Base-by-base conservation (phyloP, 805 yeast genomes). In the Kodamaea neixiangensis region DNA sequence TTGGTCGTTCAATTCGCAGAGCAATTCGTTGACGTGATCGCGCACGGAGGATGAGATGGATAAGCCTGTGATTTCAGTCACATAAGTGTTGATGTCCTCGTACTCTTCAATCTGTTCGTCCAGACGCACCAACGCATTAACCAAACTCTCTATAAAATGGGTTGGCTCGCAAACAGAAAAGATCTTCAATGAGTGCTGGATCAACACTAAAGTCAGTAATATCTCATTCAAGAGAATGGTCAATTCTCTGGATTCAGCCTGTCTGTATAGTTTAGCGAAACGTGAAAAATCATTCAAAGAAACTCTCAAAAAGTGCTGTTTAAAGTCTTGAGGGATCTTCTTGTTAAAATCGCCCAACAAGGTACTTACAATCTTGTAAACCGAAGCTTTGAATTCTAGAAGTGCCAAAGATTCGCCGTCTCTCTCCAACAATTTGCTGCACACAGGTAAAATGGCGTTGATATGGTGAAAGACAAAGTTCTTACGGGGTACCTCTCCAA, bases 11-110 rank as follows among this genome's bases (percentile, higher is more conserved):
- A 84, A 57, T 17, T 81, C 84, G 0, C 79, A 67, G 4, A 88
- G 55, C 31, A 81, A 77, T 22, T 85, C 89, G 21, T 74, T 72
- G 0, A 85, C 70, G 0, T 87, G 77, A 45, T 83, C 86, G 48
- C 98, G 78, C 0, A 85, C 78, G 1, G 78, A 66, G 7, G 68
- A 66, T 0, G 56, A 41, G 0, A 84, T 69, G 0, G 85, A 69
- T 29, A 91, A 74, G 1, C 90, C 97, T 1, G 89, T 76, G 50
- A 88, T 91, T 33, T 82, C 86, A 2, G 91, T 80, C 5, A 89
- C 87, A 64, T 82, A 90, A 2, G 65, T 67, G 60, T 91, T 89
- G 60, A 83, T 79, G 61, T 91, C 92, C 3, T 66, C 63, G 76
- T 85, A 88, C 3, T 76, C 77, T 33, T 73, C 78, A 25, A 70